Evolutionary conservation across 345 rosid species (phyloP), one percentile per base, ranked within the genome.

Genomic region (Ceriops tagal): DNA sequence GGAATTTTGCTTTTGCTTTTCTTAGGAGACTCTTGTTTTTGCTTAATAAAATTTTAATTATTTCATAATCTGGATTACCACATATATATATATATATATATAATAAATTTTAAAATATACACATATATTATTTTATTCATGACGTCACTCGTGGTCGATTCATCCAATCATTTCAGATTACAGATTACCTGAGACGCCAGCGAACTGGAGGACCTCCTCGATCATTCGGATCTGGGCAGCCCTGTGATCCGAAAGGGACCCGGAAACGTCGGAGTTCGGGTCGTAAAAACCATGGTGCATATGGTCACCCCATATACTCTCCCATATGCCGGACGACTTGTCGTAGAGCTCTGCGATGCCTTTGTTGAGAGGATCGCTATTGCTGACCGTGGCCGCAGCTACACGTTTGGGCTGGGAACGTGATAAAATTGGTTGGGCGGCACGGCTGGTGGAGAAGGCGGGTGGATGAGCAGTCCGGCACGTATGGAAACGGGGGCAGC

Each of bases 231-330:
- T 82, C 87, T 91, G 98, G 59, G 97, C 96, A 22, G 80, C 80
- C 8, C 85, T 82, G 60, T 93, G 97, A 67, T 77, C 83, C 16
- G 89, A 70, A 27, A 68, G 73, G 2, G 82, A 70, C 43, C 76
- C 77, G 22, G 86, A 77, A 71, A 70, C 83, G 21, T 70, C 58
- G 21, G 78, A 71, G 27, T 67, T 70, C 2, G 84, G 76, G 4
- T 88, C 88, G 75, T 93, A 93, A 70, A 83, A 93, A 26, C 98
- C 98, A 61, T 93, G 98, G 77, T 93, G 98, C 97, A 93, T 88
- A 63, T 93, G 98, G 70, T 91, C 93, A 37, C 98, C 98, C 98
- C 98, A 93, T 3, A 93, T 77, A 60, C 84, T 82, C 66, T 93
- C 98, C 98, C 96, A 93, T 6, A 85, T 0, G 1, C 85, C 87